A percentile compares a stretch with the other conserved stretches of the same genome.
phyloP scores from a whole-genome alignment of 2,329 filamentous ascomycete species.

The Epichloe coenophiala region DNA sequence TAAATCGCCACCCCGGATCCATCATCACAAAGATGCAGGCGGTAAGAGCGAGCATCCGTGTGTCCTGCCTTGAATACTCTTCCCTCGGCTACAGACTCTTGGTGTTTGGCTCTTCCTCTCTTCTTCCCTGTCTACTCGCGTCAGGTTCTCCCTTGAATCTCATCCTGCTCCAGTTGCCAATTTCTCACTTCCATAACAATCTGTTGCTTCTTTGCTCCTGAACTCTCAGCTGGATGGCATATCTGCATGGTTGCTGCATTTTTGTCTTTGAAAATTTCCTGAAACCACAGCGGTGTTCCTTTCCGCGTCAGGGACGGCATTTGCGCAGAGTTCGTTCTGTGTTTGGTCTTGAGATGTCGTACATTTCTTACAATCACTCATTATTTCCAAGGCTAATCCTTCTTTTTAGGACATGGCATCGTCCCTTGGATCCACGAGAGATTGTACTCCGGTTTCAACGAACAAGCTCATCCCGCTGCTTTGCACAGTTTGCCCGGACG shows the following conservation, averaged over 20 bases:
- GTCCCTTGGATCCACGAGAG: constrained; percentile 12
- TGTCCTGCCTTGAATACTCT: constrained; percentile 1
- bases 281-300: not conserved
- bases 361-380: constrained; percentile 2
- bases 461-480: constrained; percentile 47
- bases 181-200: constrained; percentile 9
- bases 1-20: not conserved
- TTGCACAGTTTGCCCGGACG: constrained; percentile 73
- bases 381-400: constrained; percentile 9
- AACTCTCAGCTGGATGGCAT: constrained; percentile 3
- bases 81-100: constrained; percentile 2
- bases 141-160: constrained; percentile 5
- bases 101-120: not conserved
- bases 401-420: constrained; percentile 25
- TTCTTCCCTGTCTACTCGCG: constrained; percentile 2
- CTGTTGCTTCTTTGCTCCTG: constrained; percentile 14
- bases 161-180: constrained; percentile 12
- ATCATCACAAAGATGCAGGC: not conserved
- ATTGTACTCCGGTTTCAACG: constrained; percentile 10
- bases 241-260: constrained; percentile 14
- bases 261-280: constrained; percentile 6
- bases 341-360: constrained; percentile 2
- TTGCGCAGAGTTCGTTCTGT: constrained; percentile 2
- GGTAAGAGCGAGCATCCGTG: constrained; percentile 4
- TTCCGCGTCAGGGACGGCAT: not conserved